These are phyloP conservation scores for Fusarium sp. DNA, from an alignment of 2,329 filamentous ascomycete species.

Conservation along the genomic window DNA sequence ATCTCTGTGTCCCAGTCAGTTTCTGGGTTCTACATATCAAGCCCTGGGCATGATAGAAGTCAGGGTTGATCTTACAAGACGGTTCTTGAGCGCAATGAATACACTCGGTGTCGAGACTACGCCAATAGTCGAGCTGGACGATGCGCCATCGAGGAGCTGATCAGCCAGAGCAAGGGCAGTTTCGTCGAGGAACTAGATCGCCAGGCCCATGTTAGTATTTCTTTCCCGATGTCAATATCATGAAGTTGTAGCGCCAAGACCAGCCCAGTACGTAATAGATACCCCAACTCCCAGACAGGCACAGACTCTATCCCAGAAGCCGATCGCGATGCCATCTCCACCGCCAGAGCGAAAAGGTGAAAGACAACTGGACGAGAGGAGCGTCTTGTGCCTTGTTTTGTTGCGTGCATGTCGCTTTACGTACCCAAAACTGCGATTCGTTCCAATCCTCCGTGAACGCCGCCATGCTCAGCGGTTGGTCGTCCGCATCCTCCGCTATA, in stretches of 20 bases:
- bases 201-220: conserved; percentile 19
- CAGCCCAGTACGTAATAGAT: conserved; percentile 41
- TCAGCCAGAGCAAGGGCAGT: conserved; percentile 74
- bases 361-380: conserved; percentile 12
- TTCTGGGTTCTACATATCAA: background rate
- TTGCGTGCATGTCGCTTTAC: conserved; percentile 39
- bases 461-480: conserved; percentile 68
- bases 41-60: background rate
- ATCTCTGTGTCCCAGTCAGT: conserved; percentile 35
- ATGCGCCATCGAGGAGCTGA: conserved; percentile 72
- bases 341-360: conserved; percentile 3
- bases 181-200: conserved; percentile 73
- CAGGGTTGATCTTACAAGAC: conserved; percentile 57
- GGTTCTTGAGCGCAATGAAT: conserved; percentile 80
- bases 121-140: conserved; percentile 69
- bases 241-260: conserved; percentile 33
- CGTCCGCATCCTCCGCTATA: conserved; percentile 58
- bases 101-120: conserved; percentile 81
- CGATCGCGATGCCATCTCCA: conserved; percentile 41
- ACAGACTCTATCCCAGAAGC: conserved; percentile 19
- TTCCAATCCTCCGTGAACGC: conserved; percentile 86
- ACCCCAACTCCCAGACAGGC: conserved; percentile 18
- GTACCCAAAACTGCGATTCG: conserved; percentile 84
- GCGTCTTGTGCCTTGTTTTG: conserved; percentile 8
- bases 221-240: conserved; percentile 22